Base-by-base conservation (phyloP, 2,329 filamentous ascomycete species). In the Aureobasidium namibiae region DNA sequence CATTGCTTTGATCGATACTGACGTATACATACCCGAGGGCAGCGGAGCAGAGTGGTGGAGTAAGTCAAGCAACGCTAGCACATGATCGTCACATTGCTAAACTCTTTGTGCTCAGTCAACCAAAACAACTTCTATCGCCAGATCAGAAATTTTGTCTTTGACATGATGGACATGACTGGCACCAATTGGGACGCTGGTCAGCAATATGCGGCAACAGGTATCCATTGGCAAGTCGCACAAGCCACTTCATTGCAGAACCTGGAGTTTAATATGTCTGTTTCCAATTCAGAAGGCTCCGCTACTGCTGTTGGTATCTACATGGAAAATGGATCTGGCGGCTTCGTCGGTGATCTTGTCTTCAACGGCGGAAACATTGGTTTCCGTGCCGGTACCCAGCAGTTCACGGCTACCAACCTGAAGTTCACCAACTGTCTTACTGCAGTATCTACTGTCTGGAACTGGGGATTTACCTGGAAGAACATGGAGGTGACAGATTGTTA, bases 371-470 rank as follows among this genome's bases (percentile, higher is more conserved):
- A 82, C 65, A 85, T 86, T 65, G 89, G 90, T 59, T 85, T 85
- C 65, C 92, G 89, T 75, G 77, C 92, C 23, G 90, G 90, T 53
- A 90, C 85, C 73, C 90, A 95, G 75, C 90, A 95, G 74, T 94
- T 92, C 74, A 92, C 89, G 39, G 87, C 85, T 26, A 86, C 89
- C 65, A 94, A 95, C 74, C 69, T 94, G 70, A 87, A 81, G 34
- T 95, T 95, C 80, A 89, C 88, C 70, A 80, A 82, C 72, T 92
- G 88, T 77, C 81, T 89, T 68, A 94, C 89, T 1, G 90, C 88
- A 62, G 84, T 95, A 64, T 90, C 82, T 75, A 87, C 92, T 85
- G 91, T 90, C 78, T 95, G 90, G 90, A 89, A 92, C 76, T 95
- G 90, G 90, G 78, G 21, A 4, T 95, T 88, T 87, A 84, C 86